Evolutionary conservation across 2,329 filamentous ascomycete species (phyloP).

Genomic region (Phymatotrichopsis omnivora): DNA sequence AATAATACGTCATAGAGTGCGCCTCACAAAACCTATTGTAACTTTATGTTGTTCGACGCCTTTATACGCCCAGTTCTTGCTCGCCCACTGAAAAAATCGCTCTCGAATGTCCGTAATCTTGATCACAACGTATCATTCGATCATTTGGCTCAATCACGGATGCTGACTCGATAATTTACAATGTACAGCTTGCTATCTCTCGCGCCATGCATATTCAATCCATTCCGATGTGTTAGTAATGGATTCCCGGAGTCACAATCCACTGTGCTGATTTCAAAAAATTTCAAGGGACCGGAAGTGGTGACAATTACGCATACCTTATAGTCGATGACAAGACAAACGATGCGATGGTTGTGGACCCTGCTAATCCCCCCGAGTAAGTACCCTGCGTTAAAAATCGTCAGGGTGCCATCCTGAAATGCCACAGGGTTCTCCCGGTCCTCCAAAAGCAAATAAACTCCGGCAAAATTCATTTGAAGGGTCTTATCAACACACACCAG

Average conservation of each 20-base stretch:
- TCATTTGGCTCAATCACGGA: too few relatives aligned
- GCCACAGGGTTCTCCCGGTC: conserved; percentile 47
- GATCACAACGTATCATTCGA: not conserved
- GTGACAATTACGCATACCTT: conserved; percentile 79
- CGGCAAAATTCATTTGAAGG: conserved; percentile 69
- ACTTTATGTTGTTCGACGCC: too few relatives aligned
- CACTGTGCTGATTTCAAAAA: not conserved
- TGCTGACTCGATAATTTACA: too few relatives aligned
- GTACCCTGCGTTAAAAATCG: not conserved
- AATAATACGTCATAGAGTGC: too few relatives aligned
- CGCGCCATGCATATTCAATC: conserved; percentile 74
- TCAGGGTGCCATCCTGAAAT: conserved; percentile 3
- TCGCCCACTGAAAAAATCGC: too few relatives aligned
- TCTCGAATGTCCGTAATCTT: too few relatives aligned
- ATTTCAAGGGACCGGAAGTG: conserved; percentile 57
- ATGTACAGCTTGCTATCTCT: too few relatives aligned
- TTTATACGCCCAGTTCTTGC: too few relatives aligned
- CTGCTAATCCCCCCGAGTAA: conserved; percentile 66
- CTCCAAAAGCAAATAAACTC: conserved; percentile 62
- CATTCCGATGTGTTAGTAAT: conserved; percentile 71
- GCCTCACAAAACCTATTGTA: too few relatives aligned
- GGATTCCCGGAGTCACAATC: not conserved
- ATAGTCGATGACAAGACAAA: conserved; percentile 68
- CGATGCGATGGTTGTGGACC: conserved; percentile 69
- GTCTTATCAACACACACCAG: conserved; percentile 97